Base-by-base conservation (phyloP, 2,329 filamentous ascomycete species). In the Dendryphion nanum region DNA sequence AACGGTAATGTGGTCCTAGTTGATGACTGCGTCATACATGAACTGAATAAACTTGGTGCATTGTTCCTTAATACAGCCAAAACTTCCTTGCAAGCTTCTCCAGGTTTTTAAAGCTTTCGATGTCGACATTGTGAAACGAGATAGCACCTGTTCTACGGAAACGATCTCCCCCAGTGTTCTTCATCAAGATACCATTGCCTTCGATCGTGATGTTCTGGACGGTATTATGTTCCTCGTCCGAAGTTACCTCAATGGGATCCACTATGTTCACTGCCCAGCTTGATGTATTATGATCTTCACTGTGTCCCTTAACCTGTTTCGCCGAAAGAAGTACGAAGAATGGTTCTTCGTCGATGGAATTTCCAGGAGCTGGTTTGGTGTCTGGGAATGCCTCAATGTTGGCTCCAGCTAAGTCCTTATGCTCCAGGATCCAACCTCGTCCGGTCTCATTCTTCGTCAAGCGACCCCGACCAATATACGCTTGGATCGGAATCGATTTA, bases 381-480 rank as follows among this genome's bases (percentile, higher is more conserved):
- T 54, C 51, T 1, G 51, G 51, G 35, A 47, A 50, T 2, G 42
- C 48, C 28, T 50, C 48, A 6, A 52, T 38, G 3, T 38, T 37
- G 5, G 32, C 29, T 17, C 33, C 18, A 8, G 13, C 4, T 14
- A 31, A 13, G 5, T 37, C 38, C 10, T 35, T 19, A 13, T 40
- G 20, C 12, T 28, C 33, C 10, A 52, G 41, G 3, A 36, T 13
- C 47, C 47, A 52, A n/a, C 18, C 32, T 6, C 41, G 37, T 10
- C 18, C 36, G 10, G n/a, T 15, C 5, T 33, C 23, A 10, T 44
- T 31, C 15, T 37, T 31, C 18, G 29, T 12, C 4, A 54, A 35
- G 17, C 16, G 30, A 3, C 41, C 50, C 4, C 33, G 38, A 29
- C 40, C 40, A n/a, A 51, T 31, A 28, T 48, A 42, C n/a, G 48